Base-by-base conservation (phyloP, 2,329 filamentous ascomycete genomes). In the Setomelanomma holmii region DNA sequence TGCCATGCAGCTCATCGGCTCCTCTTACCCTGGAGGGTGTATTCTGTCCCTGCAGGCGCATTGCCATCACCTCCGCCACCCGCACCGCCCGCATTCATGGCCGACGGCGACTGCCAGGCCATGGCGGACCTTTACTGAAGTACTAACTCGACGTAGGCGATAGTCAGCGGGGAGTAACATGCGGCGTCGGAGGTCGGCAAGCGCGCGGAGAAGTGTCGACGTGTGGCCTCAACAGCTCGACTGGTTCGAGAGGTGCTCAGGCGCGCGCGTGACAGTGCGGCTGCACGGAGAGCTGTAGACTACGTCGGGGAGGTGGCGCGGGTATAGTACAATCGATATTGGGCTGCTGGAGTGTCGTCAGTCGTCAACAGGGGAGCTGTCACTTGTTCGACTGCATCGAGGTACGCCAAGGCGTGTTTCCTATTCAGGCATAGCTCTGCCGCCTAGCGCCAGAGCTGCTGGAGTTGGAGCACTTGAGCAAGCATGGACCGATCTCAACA, bases 51-150 rank as follows among this genome's bases (percentile, higher is more conserved):
- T 66, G 83, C 73, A 76, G 85, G 74, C 53, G 69, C 79, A 74
- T 75, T 75, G 47, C 78, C 75, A 54, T 80, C 79, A 54, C 71
- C 77, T 51, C 76, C 78, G 46, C 79, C 80, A 45, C 77, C 75
- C 60, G 78, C 79, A 56, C 79, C 81, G 75, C 82, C 83, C 71
- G 80, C 80, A 62, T 82, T 80, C 78, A 85, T 84, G 75, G 83
- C 84, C 71, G 83, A 85, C 72, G 84, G 82, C 74, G 84, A 86
- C 80, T 89, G 87, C 86, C 86, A 89, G 77, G 87, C 86, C 87
- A 89, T 89, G 67, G 67, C 73, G 58, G 63, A 67, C 49, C 58
- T 60, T 52, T 59, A 51, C 49, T 54, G 45, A 42, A 44, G 45
- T 58, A 53, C 48, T 61, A 52, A 61, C 41, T 58, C 55, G 60